Base-by-base conservation (phyloP, 2,329 filamentous ascomycete genomes). In the Hypocrella siamensis region DNA sequence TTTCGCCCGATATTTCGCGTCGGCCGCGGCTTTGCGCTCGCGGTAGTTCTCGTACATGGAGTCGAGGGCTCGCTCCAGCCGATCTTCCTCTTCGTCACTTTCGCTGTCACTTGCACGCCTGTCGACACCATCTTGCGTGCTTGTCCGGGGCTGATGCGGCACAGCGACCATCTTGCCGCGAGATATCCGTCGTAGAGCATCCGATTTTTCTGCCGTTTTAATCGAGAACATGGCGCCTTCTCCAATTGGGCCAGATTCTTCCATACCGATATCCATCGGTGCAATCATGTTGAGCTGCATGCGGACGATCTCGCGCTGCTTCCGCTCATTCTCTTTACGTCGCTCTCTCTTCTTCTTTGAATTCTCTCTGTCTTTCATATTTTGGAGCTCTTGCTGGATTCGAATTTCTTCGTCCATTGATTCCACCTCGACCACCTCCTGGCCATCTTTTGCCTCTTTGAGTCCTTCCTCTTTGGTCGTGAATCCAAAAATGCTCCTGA, bases 221-320 rank as follows among this genome's bases (percentile, higher is more conserved):
- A 96, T 66, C 3, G 74, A 74, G 51, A 98, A 98, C 63, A 93
- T 90, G 18, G 81, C 65, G 28, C 84, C 81, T 26, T 84, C 76
- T 17, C 83, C 86, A 31, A 71, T 63, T 0, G 82, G 80, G 0
- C 83, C 83, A 17, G 70, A 60, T 54, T 90, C 84, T 49, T 93
- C 90, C 59, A 93, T 71, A 46, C 90, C 90, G 40, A 98, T 93
- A 41, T 98, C 90, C 65, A 84, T 90, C 6, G 90, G 90, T 1
- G 85, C 81, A 3, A 78, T 79, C 90, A 98, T 98, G 58, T 94
- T 79, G 62, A 98, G 75, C 55, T 98, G 90, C 79, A 98, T 79
- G 21, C 90, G 76, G n/a, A 93, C 67, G 37, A 96, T 84, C 41
- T 96, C 90, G 44, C 82, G 90, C 44, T 90, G 82, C 56, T 93